Evolutionary conservation across 805 yeast genomes (phyloP), one percentile per base, ranked within the genome.

Genomic region (Candida nitratophila): DNA sequence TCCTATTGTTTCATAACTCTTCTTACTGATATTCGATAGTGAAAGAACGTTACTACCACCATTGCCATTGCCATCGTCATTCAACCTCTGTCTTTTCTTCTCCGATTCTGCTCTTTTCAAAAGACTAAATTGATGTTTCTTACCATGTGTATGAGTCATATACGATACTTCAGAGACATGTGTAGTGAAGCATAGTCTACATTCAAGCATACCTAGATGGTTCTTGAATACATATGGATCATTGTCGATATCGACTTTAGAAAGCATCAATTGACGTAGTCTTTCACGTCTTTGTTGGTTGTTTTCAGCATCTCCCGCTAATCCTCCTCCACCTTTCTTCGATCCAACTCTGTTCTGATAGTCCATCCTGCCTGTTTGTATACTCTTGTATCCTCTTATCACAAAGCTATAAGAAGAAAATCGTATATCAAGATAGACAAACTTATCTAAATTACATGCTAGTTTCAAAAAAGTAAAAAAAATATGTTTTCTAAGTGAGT

Each of bases 281-380:
- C 95, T 73, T 45, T 79, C 79, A 45, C 81, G 69, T 39, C 90
- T 70, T 38, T 83, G 83, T 4, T 79, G 76, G 54, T 86, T 85
- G 7, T 81, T 70, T 50, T 84, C 89, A 19, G 79, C 76, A 37
- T 70, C 66, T 5, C 86, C 85, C 1, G 96, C 96, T 17, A 89
- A 70, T 7, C 96, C 96, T 51, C 96, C 97, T 26, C 83, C 78
- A 31, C 96, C 96, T 59, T 86, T 81, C 64, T 89, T 89, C 7
- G 95, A 83, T 38, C 96, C 96, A 2, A 86, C 95, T 55, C 96
- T 66, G 52, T 85, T 86, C 49, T 87, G 90, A 57, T 86, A 86
- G 61, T 89, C 96, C 97, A 89, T 89, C 6, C 34, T 8, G 9
- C 11, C 16, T 35, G 19, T 12, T 21, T 16, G 7, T n/a, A n/a